Evolutionary conservation across 148 eudicot genomes (phyloP), one percentile per base, ranked within the genome.

Genomic region (Simmondsia chinensis): DNA sequence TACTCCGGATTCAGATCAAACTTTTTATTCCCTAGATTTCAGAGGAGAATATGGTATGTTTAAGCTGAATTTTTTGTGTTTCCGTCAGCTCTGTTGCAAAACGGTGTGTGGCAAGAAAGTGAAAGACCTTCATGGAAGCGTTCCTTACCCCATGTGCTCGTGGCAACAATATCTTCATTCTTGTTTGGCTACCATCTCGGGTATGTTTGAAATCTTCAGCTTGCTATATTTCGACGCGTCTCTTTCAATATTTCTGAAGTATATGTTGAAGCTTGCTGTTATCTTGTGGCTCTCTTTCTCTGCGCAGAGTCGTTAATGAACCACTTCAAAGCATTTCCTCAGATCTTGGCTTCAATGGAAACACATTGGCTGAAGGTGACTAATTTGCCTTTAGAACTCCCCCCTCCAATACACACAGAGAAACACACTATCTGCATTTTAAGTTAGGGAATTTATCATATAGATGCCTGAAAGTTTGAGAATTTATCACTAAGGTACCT

Each of bases 161-260:
- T 85, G 38, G 95, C 94, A 8, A 79, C 94, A 19, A 32, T 76
- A 32, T 83, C 81, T 26, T 45, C 97, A 23, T 85, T 91, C 66
- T 70, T 91, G 43, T 91, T 85, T 56, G 97, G 97, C 56, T 91
- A 91, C 71, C 97, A 91, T 67, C 72, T 91, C 30, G 97, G 95
- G 97, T 91, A 42, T 31, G 95, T 66, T 57, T 45, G 6, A 28
- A 19, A 48, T 32, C 52, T 66, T 43, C 20, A 29, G n/a, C 14
- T 16, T n/a, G n/a, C n/a, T n/a, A n/a, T n/a, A n/a, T n/a, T n/a
- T n/a, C n/a, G 12, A 7, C 1, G 11, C 6, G 7, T 16, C 18
- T 24, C 6, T 22, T 7, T 22, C 11, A 1, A 37, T 15, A 9
- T 36, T 39, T 9, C 14, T 46, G 7, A 12, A 19, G 9, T 15